Percentiles rank a stretch among this genome's conserved stretches.
These are phyloP conservation scores for Odonthalia washingtoniensis DNA, from an alignment of 31 red algal genomes.

Conservation along the genomic window DNA sequence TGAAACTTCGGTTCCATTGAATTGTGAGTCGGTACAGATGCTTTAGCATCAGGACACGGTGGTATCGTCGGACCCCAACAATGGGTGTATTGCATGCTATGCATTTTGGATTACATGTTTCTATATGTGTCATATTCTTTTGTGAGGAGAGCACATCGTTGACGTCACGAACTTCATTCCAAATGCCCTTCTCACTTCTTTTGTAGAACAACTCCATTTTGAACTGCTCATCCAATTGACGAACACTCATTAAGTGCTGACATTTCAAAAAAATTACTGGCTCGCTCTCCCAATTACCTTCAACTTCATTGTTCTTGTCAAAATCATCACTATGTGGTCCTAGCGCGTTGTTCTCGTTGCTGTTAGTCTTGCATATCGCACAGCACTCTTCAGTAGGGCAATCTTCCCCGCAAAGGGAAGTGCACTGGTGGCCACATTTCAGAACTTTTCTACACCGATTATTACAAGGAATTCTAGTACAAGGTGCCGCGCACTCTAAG, in stretches of 20 bases:
- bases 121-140: slow-evolving; percentile 1
- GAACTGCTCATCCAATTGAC: slow-evolving; percentile 10
- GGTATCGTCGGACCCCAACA: slow-evolving; percentile 22
- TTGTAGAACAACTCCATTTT: slow-evolving; percentile 14
- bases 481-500: slow-evolving; percentile 20
- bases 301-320: no score
- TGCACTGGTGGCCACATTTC: slow-evolving; percentile 37
- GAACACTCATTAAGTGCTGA: slow-evolving; percentile 1
- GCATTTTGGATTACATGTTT: slow-evolving; percentile 6
- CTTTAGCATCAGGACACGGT: slow-evolving; percentile 2
- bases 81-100: slow-evolving; percentile 1
- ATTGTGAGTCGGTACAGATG: neutral
- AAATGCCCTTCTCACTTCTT: neutral
- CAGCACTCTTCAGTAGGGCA: slow-evolving; percentile 37
- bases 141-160: slow-evolving; percentile 1
- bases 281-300: no score
- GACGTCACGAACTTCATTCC: neutral
- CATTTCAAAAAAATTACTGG: slow-evolving; percentile 15
- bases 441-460: neutral
- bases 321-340: no score
- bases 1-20: no score
- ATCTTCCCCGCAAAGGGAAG: slow-evolving; percentile 27
- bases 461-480: slow-evolving; percentile 20
- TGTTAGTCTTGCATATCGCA: neutral
- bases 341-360: no score